Evolutionary conservation across 208 protist genomes (phyloP).

Genomic region (Leishmania martiniquensis): DNA sequence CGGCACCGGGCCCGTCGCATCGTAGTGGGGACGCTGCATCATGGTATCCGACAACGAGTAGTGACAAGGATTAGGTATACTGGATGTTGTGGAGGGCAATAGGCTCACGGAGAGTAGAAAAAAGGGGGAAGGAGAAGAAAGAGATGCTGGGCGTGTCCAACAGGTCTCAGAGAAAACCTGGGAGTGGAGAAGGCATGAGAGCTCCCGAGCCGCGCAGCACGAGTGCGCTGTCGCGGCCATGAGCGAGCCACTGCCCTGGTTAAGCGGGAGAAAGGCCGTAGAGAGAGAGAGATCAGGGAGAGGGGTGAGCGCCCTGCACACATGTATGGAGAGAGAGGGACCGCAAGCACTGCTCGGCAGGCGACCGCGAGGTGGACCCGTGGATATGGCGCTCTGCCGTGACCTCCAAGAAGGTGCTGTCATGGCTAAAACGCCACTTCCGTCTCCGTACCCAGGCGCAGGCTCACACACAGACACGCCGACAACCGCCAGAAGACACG

Average conservation of each 20-base stretch:
- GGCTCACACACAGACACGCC: no score
- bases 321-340: not conserved
- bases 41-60: slow-evolving; percentile 11
- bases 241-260: not conserved
- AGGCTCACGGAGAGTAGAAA: no score
- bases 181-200: not conserved
- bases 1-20: slow-evolving; percentile 15
- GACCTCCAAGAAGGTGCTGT: not conserved
- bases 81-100: not conserved
- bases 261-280: not conserved
- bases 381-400: not conserved
- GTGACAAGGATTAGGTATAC: not conserved
- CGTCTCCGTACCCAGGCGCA: no score
- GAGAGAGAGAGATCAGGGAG: not conserved
- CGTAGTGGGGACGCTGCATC: slow-evolving; percentile 32
- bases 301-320: not conserved
- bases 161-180: not conserved
- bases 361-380: not conserved
- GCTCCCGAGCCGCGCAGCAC: not conserved
- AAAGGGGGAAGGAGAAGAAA: not conserved
- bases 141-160: not conserved
- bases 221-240: not conserved
- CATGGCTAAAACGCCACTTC: no score
- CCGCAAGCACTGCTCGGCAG: not conserved
- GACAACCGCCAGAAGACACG: no score